Conservation (phyloP, 2,329 filamentous ascomycete genomes). For the Dactylellina haptotyla region DNA sequence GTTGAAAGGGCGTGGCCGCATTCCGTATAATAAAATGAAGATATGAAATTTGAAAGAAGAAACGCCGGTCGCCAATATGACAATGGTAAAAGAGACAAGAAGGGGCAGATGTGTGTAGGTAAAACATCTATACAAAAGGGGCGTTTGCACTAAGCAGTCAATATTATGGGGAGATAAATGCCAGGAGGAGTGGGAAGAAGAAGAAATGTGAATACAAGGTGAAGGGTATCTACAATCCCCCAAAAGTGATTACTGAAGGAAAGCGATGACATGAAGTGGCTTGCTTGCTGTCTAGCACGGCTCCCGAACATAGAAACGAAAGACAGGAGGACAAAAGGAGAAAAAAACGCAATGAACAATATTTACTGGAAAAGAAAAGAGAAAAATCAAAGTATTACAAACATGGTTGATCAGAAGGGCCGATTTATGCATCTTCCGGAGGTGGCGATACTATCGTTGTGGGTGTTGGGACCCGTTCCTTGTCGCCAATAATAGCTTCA, state of each 20-base stretch:
- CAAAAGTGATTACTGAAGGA: conserved; percentile 45
- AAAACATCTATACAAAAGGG: conserved; percentile 4
- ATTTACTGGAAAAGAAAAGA: conserved; percentile 55
- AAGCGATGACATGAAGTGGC: conserved; percentile 5
- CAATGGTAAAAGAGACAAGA: conserved; percentile 11
- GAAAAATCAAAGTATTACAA: conserved; percentile 55
- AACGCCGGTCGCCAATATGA: conserved; percentile 29
- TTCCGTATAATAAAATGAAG: conserved; percentile 2
- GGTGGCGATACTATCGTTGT: conserved; percentile 54
- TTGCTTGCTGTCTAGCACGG: conserved; percentile 23
- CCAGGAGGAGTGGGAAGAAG: not conserved
- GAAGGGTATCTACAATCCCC: conserved; percentile 54
- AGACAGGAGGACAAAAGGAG: conserved; percentile 19
- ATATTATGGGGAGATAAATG: not conserved
- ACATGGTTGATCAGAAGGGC: not conserved
- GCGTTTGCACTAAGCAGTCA: not conserved
- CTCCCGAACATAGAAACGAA: conserved; percentile 40
- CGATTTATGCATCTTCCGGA: conserved; percentile 45
- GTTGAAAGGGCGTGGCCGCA: not conserved
- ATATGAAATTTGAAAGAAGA: not conserved
- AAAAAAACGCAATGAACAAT: conserved; percentile 53
- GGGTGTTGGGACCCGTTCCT: conserved; percentile 44
- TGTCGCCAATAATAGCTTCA: conserved; percentile 24
- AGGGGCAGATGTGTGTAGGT: not conserved
- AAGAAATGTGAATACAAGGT: conserved; percentile 3